These are phyloP conservation scores for Malassezia dermatis DNA, from an alignment of 1,284 basidiomycete genomes.

Conservation along the genomic window DNA sequence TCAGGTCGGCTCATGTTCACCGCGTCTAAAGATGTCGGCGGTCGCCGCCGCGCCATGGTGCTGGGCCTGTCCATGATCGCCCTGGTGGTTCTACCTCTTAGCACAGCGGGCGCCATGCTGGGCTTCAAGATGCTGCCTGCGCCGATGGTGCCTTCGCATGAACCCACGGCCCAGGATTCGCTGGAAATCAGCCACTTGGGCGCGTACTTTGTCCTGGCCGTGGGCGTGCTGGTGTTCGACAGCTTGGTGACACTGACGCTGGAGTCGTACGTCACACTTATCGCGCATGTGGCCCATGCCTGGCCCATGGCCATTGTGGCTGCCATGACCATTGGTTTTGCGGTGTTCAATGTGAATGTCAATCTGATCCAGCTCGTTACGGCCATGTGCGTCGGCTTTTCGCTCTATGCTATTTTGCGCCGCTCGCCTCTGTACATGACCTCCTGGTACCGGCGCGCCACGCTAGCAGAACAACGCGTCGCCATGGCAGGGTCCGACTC, in stretches of 20 bases:
- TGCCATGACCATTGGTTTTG: slow-evolving; percentile 29
- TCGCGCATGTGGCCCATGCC: slow-evolving; percentile 32
- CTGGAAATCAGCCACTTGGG: slow-evolving; percentile 26
- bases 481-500: slow-evolving; percentile 3
- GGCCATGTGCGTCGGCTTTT: slow-evolving; percentile 29
- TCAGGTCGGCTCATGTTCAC: slow-evolving; percentile 27
- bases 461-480: slow-evolving; percentile 7
- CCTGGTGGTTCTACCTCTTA: slow-evolving; percentile 24
- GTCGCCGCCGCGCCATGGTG: slow-evolving; percentile 34
- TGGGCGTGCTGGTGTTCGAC: slow-evolving; percentile 35
- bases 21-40: slow-evolving; percentile 30
- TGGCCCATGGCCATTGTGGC: slow-evolving; percentile 40
- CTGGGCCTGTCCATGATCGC: slow-evolving; percentile 33
- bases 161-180: slow-evolving; percentile 7
- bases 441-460: slow-evolving; percentile 19
- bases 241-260: slow-evolving; percentile 36
- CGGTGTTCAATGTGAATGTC: slow-evolving; percentile 30
- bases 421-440: slow-evolving; percentile 33
- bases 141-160: slow-evolving; percentile 6
- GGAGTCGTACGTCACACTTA: slow-evolving; percentile 33
- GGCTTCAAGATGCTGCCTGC: slow-evolving; percentile 24
- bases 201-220: slow-evolving; percentile 35
- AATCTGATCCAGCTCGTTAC: slow-evolving; percentile 21
- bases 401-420: slow-evolving; percentile 32
- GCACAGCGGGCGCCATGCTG: slow-evolving; percentile 21